Evolutionary conservation across 352 stramenopile species (phyloP).

Genomic region (Phytophthora idaei): DNA sequence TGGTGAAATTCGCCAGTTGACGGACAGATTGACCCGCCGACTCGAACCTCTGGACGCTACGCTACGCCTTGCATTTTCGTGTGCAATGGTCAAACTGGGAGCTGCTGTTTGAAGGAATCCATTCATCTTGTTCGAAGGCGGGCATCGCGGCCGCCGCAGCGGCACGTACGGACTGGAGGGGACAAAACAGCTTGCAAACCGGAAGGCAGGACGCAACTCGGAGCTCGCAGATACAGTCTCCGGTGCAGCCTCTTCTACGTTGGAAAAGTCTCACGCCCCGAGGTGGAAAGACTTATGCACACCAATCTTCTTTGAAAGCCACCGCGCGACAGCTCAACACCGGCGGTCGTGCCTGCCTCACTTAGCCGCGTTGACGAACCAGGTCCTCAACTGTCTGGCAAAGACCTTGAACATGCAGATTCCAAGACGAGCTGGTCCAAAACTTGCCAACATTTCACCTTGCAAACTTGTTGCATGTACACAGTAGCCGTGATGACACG

Average conservation of each 20-base stretch:
- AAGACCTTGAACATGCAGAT: not conserved
- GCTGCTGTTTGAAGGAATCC: slow-evolving; percentile 23
- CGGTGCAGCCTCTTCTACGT: slow-evolving; percentile 31
- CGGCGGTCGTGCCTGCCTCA: slow-evolving; percentile 29
- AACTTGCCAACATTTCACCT: slow-evolving; percentile 24
- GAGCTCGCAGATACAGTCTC: slow-evolving; percentile 31
- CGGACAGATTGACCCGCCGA: slow-evolving; percentile 4
- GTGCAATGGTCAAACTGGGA: slow-evolving; percentile 9
- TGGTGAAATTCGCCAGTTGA: slow-evolving; percentile 40
- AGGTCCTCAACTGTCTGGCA: slow-evolving; percentile 1
- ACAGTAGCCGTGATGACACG: slow-evolving; percentile 5
- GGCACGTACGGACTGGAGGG: slow-evolving; percentile 23
- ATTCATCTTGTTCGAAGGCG: slow-evolving; percentile 21
- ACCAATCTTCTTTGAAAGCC: slow-evolving; percentile 35
- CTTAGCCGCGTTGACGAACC: slow-evolving; percentile 30
- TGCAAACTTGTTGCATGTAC: not conserved
- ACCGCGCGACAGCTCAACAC: slow-evolving; percentile 37
- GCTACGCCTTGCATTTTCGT: not conserved
- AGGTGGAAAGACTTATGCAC: slow-evolving; percentile 18
- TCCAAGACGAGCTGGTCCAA: not conserved
- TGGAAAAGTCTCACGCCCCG: slow-evolving; percentile 26
- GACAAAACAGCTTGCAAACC: slow-evolving; percentile 37
- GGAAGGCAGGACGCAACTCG: slow-evolving; percentile 26
- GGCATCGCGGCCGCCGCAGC: not conserved
- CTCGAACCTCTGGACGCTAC: slow-evolving; percentile 3